Evolutionary conservation across 495 filamentous ascomycete species (phyloP).

Genomic region (Podospora sp.): DNA sequence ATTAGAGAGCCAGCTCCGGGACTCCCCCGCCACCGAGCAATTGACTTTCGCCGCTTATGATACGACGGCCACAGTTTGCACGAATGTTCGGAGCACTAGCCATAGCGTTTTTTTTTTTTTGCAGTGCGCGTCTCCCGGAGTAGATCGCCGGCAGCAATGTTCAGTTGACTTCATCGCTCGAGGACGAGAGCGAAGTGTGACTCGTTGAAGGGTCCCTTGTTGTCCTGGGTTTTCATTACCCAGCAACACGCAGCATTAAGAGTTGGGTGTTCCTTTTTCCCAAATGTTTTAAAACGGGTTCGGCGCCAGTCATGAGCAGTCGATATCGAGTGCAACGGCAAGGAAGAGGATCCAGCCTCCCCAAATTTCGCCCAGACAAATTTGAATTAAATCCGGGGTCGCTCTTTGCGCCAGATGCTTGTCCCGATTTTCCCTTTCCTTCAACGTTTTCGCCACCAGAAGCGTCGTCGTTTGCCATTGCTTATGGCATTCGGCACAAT

Average conservation of each 20-base stretch:
- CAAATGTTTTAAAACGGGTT: background rate
- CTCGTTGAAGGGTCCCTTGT: background rate
- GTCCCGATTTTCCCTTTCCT: background rate
- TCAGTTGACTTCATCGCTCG: background rate
- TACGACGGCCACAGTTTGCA: background rate
- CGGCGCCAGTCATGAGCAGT: background rate
- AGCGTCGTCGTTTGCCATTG: constrained; percentile 4
- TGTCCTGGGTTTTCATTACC: background rate
- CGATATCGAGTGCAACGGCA: background rate
- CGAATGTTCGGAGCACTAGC: background rate
- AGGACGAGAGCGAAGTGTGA: background rate
- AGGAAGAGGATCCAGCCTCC: constrained; percentile 3
- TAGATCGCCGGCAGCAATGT: background rate
- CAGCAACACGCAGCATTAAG: background rate
- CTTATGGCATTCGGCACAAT: constrained; percentile 10
- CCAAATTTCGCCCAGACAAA: constrained; percentile 3
- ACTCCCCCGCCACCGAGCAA: background rate
- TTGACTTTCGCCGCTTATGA: background rate
- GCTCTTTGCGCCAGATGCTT: background rate
- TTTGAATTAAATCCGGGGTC: background rate
- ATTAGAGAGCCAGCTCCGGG: background rate
- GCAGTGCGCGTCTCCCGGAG: background rate
- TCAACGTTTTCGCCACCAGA: constrained; percentile 5
- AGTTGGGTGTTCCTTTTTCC: background rate
- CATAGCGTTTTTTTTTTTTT: background rate